Percentiles rank a stretch among this genome's conserved stretches.
These are phyloP conservation scores for Cryptococcus wingfieldii DNA, from an alignment of 1,284 basidiomycete species.

Conservation along the genomic window DNA sequence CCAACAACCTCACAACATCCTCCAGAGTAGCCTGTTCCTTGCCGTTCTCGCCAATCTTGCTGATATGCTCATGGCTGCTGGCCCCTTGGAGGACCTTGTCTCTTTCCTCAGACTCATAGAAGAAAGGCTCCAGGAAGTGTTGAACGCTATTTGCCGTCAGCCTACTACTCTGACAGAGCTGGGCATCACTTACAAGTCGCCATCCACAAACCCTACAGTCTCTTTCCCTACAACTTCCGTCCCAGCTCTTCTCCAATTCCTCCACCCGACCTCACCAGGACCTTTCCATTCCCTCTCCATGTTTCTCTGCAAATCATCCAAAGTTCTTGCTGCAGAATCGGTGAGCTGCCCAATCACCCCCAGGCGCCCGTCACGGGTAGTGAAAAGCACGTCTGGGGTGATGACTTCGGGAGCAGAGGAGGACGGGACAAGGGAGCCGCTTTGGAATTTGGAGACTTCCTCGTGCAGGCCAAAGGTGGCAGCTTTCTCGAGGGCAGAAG, in stretches of 20 bases:
- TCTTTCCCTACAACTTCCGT: conserved; percentile 57
- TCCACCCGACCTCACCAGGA: conserved; percentile 62
- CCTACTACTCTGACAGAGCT: neutral
- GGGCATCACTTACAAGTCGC: conserved; percentile 59
- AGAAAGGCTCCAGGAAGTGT: conserved; percentile 53
- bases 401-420: conserved; percentile 28
- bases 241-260: conserved; percentile 62
- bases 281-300: conserved; percentile 58
- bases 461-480: conserved; percentile 51
- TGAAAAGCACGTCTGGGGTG: conserved; percentile 64
- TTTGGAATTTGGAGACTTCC: conserved; percentile 45
- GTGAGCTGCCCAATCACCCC: conserved; percentile 69
- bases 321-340: conserved; percentile 57
- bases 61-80: conserved; percentile 33
- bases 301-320: conserved; percentile 75
- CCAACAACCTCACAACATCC: conserved; percentile 34
- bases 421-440: conserved; percentile 36
- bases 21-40: conserved; percentile 18
- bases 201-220: conserved; percentile 74
- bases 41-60: conserved; percentile 13
- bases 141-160: conserved; percentile 53
- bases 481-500: conserved; percentile 40
- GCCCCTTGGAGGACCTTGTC: conserved; percentile 33
- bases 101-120: conserved; percentile 25
- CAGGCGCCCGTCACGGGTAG: conserved; percentile 74